Evolutionary conservation across 2,329 filamentous ascomycete genomes (phyloP).

Genomic region (Penicillium fuscoglaucum): DNA sequence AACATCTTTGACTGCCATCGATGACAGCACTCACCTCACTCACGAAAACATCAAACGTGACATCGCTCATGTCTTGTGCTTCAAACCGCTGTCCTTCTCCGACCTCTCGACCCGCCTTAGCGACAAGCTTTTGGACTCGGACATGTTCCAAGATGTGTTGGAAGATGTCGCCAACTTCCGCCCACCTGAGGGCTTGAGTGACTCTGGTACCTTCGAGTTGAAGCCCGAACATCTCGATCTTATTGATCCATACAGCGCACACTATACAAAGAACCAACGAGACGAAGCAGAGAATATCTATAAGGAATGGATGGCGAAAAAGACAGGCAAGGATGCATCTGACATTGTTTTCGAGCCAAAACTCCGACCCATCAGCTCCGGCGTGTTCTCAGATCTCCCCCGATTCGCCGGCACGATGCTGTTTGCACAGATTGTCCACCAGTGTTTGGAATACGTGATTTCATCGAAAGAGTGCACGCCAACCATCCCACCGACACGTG

Average conservation of each 20-base stretch:
- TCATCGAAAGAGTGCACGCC: slow-evolving; percentile 68
- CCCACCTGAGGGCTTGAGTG: slow-evolving; percentile 83
- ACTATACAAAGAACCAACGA: slow-evolving; percentile 95
- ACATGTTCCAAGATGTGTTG: slow-evolving; percentile 81
- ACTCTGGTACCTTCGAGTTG: slow-evolving; percentile 91
- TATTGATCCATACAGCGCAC: slow-evolving; percentile 91
- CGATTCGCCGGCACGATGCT: slow-evolving; percentile 79
- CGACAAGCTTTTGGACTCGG: slow-evolving; percentile 84
- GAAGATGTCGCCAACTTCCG: slow-evolving; percentile 88
- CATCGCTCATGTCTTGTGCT: slow-evolving; percentile 90
- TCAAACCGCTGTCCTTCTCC: slow-evolving; percentile 92
- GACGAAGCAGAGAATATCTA: slow-evolving; percentile 93
- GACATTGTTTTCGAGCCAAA: slow-evolving; percentile 92
- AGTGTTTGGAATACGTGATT: slow-evolving; percentile 78
- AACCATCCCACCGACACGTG: slow-evolving; percentile 73
- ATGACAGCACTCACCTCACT: slow-evolving; percentile 52
- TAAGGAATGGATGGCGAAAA: slow-evolving; percentile 82
- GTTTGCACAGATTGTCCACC: slow-evolving; percentile 88
- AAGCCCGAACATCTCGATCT: slow-evolving; percentile 82
- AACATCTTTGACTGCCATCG: slow-evolving; percentile 61
- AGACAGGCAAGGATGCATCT: slow-evolving; percentile 73
- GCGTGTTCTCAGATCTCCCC: slow-evolving; percentile 74
- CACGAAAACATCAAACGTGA: slow-evolving; percentile 78
- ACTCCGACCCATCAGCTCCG: slow-evolving; percentile 71
- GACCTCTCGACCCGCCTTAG: slow-evolving; percentile 84